phyloP scores from a whole-genome alignment of 345 rosid genomes.

The Erysimum cheiranthoides region DNA sequence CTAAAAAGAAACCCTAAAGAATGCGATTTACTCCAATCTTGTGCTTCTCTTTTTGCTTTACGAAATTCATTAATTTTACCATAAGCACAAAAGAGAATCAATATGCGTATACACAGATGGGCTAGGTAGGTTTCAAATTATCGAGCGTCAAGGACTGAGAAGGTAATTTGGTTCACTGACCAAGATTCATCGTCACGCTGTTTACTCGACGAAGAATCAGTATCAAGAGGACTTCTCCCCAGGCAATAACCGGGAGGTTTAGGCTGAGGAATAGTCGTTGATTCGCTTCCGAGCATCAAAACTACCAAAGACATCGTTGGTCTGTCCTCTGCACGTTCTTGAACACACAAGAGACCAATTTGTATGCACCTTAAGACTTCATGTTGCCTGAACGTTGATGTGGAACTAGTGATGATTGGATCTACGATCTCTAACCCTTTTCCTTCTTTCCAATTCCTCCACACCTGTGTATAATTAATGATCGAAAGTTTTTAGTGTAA shows the following conservation, averaged over 20 bases:
- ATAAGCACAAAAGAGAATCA: too few relatives aligned
- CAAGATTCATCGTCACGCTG: constrained; percentile 53
- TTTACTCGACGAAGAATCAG: constrained; percentile 64
- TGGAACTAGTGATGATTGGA: constrained; percentile 44
- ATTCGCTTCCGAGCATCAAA: constrained; percentile 74
- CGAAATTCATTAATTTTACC: too few relatives aligned
- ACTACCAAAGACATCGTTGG: constrained; percentile 72
- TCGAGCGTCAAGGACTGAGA: constrained; percentile 65
- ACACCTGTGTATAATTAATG: constrained; percentile 48
- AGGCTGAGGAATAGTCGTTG: constrained; percentile 63
- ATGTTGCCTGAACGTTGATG: constrained; percentile 17
- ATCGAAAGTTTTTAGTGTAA: neutral
- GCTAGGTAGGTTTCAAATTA: too few relatives aligned
- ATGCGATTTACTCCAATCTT: too few relatives aligned
- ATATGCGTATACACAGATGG: too few relatives aligned
- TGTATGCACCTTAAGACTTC: constrained; percentile 77
- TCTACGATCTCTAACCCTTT: constrained; percentile 61
- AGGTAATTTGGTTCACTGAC: constrained; percentile 78
- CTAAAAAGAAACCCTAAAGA: too few relatives aligned
- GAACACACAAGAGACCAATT: constrained; percentile 82
- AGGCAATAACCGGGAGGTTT: constrained; percentile 72
- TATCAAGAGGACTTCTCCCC: constrained; percentile 55
- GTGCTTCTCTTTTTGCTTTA: too few relatives aligned
- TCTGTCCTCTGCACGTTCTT: constrained; percentile 75
- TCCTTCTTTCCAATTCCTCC: constrained; percentile 73